Base-by-base conservation (phyloP, 208 protist species). In the Acanthamoeba healyi region DNA sequence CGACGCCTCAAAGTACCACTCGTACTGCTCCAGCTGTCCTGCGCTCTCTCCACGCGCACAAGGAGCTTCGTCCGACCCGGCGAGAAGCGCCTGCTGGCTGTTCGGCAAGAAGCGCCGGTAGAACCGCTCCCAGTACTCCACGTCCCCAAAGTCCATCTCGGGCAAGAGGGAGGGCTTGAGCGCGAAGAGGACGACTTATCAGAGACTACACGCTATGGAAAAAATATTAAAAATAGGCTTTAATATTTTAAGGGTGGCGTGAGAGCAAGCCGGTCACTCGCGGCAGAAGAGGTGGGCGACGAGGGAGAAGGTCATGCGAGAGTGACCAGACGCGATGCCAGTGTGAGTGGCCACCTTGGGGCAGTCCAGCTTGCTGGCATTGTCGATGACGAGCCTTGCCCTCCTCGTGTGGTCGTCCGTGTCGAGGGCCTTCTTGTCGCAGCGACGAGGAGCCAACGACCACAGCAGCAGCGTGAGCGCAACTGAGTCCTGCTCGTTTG, bases 251-350 rank as follows among this genome's bases (percentile, higher is more conserved):
- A n/a, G n/a, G n/a, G n/a, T n/a, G n/a, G n/a, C n/a, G n/a, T n/a
- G n/a, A n/a, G n/a, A n/a, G n/a, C n/a, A n/a, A n/a, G n/a, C n/a
- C n/a, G n/a, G n/a, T 86, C 77, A 86, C 77, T 86, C 77, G 34
- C 77, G 77, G 36, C 29, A 34, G 44, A 86, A 86, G 29, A 86
- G 29, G 29, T 86, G 77, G 26, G 44, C 77, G 3, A 86, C 77
- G 29, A 86, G 77, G 3, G 77, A 86, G 77, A 86, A 86, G 44
- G 77, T 86, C 77, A 86, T 86, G 77, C 77, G 77, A 12, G 26
- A 86, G n/a, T 86, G 77, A 29, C 77, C 77, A 14, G 44, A 9
- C 26, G 77, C 77, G 15, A 86, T 86, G 44, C 44, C 77, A 38
- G 44, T 6, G 34, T 49, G 77, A 0, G 77, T 86, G 77, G 77